Evolutionary conservation across 1,139 yeast genomes (phyloP).

Genomic region (Pichia terricola): DNA sequence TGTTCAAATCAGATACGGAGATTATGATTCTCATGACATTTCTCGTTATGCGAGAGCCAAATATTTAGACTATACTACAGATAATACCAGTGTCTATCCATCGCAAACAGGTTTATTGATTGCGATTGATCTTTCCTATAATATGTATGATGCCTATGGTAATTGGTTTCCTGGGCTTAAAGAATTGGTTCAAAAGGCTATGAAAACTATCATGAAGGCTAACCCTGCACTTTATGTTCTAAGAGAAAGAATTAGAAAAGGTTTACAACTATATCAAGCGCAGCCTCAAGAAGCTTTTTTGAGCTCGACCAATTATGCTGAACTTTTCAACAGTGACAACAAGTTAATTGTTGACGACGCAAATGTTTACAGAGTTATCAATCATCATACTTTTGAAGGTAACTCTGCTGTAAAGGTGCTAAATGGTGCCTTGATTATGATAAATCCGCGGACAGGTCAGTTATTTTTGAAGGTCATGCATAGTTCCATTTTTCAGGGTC

Average conservation of each 20-base stretch:
- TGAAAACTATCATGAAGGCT: slow-evolving; percentile 90
- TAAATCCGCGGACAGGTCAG: slow-evolving; percentile 88
- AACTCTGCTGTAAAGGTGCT: slow-evolving; percentile 87
- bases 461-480: slow-evolving; percentile 82
- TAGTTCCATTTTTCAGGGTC: slow-evolving; percentile 96
- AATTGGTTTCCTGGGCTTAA: slow-evolving; percentile 96
- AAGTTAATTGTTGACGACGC: slow-evolving; percentile 87
- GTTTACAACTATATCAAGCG: slow-evolving; percentile 84
- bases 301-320: slow-evolving; percentile 84
- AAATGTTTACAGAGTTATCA: slow-evolving; percentile 88
- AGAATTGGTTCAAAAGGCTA: slow-evolving; percentile 80
- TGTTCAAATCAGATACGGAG: slow-evolving; percentile 92
- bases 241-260: slow-evolving; percentile 89
- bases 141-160: slow-evolving; percentile 93
- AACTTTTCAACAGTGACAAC: slow-evolving; percentile 73
- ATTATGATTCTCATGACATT: slow-evolving; percentile 94
- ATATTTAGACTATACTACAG: slow-evolving; percentile 86
- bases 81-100: slow-evolving; percentile 78
- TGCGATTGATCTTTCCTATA: slow-evolving; percentile 89
- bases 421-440: slow-evolving; percentile 84
- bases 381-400: slow-evolving; percentile 89
- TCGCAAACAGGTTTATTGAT: slow-evolving; percentile 88
- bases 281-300: slow-evolving; percentile 90
- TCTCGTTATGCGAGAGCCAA: slow-evolving; percentile 91
- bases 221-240: slow-evolving; percentile 90